Base-by-base conservation (phyloP, 2,329 filamentous ascomycete genomes). In the Fusarium oxysporum region DNA sequence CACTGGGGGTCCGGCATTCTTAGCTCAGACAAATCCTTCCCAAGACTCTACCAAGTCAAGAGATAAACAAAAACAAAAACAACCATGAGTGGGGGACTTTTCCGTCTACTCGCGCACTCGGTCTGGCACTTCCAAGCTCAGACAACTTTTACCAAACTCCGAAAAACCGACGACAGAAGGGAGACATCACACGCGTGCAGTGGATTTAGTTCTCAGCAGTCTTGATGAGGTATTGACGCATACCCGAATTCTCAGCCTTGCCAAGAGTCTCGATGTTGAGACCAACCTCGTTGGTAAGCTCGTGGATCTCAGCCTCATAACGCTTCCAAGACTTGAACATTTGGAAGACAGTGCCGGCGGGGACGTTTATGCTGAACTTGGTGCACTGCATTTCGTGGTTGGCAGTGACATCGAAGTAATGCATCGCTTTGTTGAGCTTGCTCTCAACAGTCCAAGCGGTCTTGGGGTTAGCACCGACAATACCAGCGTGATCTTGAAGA, bases 241-340 rank as follows among this genome's bases (percentile, higher is more conserved):
- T 78, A 4, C 74, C 74, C 7, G 72, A 76, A 11, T 21, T 41
- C 13, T 63, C 16, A 7, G 76, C 65, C 61, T 77, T 74, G 13
- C 74, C 74, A 16, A 78, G 67, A 16, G 62, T 71, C 53, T 73
- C 57, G 38, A 77, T 68, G 3, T 30, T 6, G 3, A 78, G 68
- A 19, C 69, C 72, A 10, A 68, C 54, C 23, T 60, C 33, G 17
- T 53, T 54, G 2, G 71, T 65, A 3, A 77, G 65, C 1, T 63
- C 8, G 8, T 70, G 59, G 4, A 78, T 68, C 4, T 77, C 61
- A 0, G 0, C 38, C 30, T 76, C 64, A 8, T n/a, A 41, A 8
- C 72, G 74, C 70, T 78, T 78, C 76, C 76, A 78, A 13, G 75
- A 77, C 11, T 65, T 65, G 35, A 78, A 77, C 73, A 78, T 76